Conservation (phyloP, 2,329 filamentous ascomycete species). For the Alternaria viburni region DNA sequence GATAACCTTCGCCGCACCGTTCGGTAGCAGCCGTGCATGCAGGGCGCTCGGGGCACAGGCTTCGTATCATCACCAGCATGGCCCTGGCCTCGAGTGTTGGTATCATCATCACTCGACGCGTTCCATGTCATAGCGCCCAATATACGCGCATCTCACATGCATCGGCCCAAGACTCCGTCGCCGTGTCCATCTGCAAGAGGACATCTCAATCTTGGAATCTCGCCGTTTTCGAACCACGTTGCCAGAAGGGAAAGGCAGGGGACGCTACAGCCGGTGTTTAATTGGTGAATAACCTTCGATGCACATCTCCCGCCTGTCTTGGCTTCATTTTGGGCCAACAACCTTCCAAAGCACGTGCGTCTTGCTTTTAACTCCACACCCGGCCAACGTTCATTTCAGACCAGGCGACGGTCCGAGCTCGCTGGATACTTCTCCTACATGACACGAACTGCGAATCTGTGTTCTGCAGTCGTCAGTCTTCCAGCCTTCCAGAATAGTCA, state of each 20-base stretch:
- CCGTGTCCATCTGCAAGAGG: neutral
- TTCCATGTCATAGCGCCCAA: neutral
- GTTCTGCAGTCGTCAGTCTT: neutral
- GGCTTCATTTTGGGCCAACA: conserved; percentile 3
- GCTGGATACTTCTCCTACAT: conserved; percentile 1
- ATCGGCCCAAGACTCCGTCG: neutral
- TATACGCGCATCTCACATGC: neutral
- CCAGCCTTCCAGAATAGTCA: neutral
- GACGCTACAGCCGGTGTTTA: neutral
- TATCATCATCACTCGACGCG: conserved; percentile 6
- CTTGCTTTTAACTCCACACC: conserved; percentile 2
- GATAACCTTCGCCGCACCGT: conserved; percentile 5
- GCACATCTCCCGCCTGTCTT: conserved; percentile 9
- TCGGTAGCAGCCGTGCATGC: conserved; percentile 23
- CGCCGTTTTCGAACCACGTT: neutral
- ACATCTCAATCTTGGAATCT: neutral
- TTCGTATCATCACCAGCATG: conserved; percentile 14
- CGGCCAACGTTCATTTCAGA: conserved; percentile 4
- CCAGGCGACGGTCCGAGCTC: neutral
- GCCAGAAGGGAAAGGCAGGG: conserved; percentile 2
- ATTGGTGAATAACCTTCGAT: conserved; percentile 3
- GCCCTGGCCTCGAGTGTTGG: conserved; percentile 8
- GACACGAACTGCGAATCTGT: neutral
- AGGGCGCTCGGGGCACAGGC: conserved; percentile 18
- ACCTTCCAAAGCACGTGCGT: neutral